Evolutionary conservation across 2,329 filamentous ascomycete genomes (phyloP), one percentile per base, ranked within the genome.

Genomic region (Xylaria sp.): DNA sequence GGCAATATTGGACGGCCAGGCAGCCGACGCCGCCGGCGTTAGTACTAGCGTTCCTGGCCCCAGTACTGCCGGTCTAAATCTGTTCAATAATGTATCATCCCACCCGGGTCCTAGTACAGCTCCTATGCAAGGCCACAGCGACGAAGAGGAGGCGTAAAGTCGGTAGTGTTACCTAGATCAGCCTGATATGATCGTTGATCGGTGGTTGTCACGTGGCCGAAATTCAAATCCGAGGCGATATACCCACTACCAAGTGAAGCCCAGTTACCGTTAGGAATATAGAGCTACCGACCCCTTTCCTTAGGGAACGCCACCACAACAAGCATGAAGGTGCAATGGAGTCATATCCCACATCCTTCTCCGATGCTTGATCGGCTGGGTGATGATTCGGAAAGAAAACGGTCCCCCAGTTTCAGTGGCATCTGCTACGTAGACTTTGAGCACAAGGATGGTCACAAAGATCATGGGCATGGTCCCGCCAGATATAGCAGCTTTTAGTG

Each of bases 51-150:
- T n/a, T n/a, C n/a, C n/a, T n/a, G n/a, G n/a, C n/a, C n/a, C n/a
- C n/a, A n/a, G 69, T 33, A 71, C 64, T 3, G 71, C 71, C 2
- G 71, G 71, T 4, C 58, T 67, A n/a, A 55, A 61, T 7, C 54
- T 70, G 4, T 72, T 72, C 52, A 57, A 61, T 15, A 58, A 55
- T 29, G 52, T 56, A n/a, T 52, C 46, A 33, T 38, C 61, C 8
- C 19, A 54, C 15, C 56, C 67, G 4, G 70, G 72, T 13, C 70
- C 72, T 15, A 73, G 69, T 40, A 73, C 71, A n/a, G 70, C 71
- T 53, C 65, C 70, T 2, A 69, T 73, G 65, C 69, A 69, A 49
- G 67, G 60, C 13, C 66, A 56, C 11, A 9, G 55, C 21, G 53
- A 67, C 7, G 58, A 64, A 13, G 67, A 68, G 15, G 65, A 67